phyloP scores from a whole-genome alignment of 2,329 filamentous ascomycete genomes.

The Fusarium sp. region DNA sequence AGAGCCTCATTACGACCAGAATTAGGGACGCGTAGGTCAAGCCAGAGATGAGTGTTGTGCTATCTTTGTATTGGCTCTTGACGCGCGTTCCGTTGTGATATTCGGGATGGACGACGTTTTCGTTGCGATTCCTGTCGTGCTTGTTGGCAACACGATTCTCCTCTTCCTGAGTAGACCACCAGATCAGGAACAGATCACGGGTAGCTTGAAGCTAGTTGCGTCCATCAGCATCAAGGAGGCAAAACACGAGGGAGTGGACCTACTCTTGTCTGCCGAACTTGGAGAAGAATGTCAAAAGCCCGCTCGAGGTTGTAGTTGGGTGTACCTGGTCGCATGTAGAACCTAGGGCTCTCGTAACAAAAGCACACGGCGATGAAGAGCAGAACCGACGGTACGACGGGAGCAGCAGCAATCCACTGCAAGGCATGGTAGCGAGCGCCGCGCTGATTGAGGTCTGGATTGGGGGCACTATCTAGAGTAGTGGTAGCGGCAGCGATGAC shows the following conservation, averaged over 20 bases:
- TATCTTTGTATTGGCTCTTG: too few relatives aligned
- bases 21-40: slow-evolving; percentile 29
- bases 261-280: slow-evolving; percentile 46
- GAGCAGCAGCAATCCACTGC: slow-evolving; percentile 49
- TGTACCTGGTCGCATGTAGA: slow-evolving; percentile 49
- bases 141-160: neutral
- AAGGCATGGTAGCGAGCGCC: slow-evolving; percentile 28
- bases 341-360: slow-evolving; percentile 53
- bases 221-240: neutral
- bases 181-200: slow-evolving; percentile 51
- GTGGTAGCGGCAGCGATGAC: slow-evolving; percentile 19
- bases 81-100: neutral
- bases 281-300: slow-evolving; percentile 48
- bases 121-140: neutral
- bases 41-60: neutral
- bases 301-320: slow-evolving; percentile 47
- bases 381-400: slow-evolving; percentile 48
- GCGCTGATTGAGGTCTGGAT: neutral
- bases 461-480: slow-evolving; percentile 3
- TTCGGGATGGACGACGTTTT: neutral
- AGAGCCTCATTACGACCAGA: slow-evolving; percentile 15
- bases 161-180: slow-evolving; percentile 21
- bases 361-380: slow-evolving; percentile 49
- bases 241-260: rapidly evolving
- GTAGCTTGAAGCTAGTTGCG: slow-evolving; percentile 48